phyloP scores from a whole-genome alignment of 2,329 filamentous ascomycete genomes.

The Cladosporium sp. region DNA sequence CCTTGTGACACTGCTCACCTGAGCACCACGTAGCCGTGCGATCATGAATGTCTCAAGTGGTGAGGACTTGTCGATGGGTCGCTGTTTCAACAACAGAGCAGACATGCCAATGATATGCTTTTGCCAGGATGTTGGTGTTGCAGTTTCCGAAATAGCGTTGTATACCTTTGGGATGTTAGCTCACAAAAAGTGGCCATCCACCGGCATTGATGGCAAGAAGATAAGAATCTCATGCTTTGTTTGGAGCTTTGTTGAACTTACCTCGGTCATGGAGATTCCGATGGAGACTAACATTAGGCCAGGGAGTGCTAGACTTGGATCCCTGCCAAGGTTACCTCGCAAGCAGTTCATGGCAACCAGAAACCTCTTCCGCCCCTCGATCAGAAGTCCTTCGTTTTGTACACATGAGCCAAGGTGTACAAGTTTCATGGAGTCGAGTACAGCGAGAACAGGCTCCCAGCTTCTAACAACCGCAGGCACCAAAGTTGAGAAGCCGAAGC shows the following conservation, averaged over 20 bases:
- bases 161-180: not conserved
- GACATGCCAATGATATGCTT: slow-evolving; percentile 10
- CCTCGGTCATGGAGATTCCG: slow-evolving; percentile 5
- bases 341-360: slow-evolving; percentile 2
- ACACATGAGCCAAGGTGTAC: slow-evolving; percentile 1
- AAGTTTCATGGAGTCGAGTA: slow-evolving; percentile 9
- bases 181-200: not conserved
- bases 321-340: not conserved
- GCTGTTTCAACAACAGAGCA: not conserved
- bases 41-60: not conserved
- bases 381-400: not conserved
- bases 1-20: not conserved
- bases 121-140: not conserved
- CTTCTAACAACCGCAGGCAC: not conserved
- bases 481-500: slow-evolving; percentile 4
- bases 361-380: slow-evolving; percentile 1
- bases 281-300: slow-evolving; percentile 1
- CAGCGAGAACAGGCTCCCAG: not conserved
- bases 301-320: not conserved
- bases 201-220: too few species aligned
- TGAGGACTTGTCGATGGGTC: not conserved
- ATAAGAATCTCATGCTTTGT: too few species aligned
- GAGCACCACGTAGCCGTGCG: not conserved
- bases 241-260: not conserved
- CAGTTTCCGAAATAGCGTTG: not conserved